Percentiles rank a stretch among this genome's conserved stretches.
Conservation (phyloP, 192 early-diverging fungal species). For the Backusella macrospora region DNA sequence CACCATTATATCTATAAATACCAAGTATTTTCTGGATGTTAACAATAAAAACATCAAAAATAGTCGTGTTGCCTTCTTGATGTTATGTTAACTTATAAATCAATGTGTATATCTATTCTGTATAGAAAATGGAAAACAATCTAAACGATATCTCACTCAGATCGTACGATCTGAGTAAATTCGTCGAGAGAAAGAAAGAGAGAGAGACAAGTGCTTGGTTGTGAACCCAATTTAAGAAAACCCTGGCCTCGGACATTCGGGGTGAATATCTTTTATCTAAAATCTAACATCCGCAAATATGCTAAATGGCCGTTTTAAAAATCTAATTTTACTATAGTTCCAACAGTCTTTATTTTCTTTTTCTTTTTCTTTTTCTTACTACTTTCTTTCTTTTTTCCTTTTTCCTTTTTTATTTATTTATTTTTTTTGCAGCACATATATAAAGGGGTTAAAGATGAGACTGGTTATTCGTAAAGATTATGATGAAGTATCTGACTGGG, state of each 20-base stretch:
- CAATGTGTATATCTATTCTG: no score
- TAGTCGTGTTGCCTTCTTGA: no score
- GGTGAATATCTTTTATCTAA: background rate
- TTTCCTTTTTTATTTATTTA: background rate
- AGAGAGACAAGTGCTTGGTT: no score
- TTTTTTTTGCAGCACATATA: background rate
- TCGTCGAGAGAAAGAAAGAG: background rate
- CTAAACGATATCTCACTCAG: no score
- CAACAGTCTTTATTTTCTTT: background rate
- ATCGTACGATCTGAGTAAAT: no score
- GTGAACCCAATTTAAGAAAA: no score
- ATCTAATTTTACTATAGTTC: no score
- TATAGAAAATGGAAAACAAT: no score
- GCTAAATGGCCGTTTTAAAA: background rate
- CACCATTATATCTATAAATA: no score
- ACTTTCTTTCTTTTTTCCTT: background rate
- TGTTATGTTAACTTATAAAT: no score
- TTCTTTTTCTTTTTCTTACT: background rate
- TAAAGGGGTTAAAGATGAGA: background rate
- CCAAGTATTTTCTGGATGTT: no score
- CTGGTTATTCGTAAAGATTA: constrained; percentile 17
- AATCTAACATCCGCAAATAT: background rate
- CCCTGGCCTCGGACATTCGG: background rate
- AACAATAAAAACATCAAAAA: no score
- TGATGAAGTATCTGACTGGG: constrained; percentile 20